Evolutionary conservation across 139 green algal genomes (phyloP), one percentile per base, ranked within the genome.

Genomic region (Chlamydomonas urium): DNA sequence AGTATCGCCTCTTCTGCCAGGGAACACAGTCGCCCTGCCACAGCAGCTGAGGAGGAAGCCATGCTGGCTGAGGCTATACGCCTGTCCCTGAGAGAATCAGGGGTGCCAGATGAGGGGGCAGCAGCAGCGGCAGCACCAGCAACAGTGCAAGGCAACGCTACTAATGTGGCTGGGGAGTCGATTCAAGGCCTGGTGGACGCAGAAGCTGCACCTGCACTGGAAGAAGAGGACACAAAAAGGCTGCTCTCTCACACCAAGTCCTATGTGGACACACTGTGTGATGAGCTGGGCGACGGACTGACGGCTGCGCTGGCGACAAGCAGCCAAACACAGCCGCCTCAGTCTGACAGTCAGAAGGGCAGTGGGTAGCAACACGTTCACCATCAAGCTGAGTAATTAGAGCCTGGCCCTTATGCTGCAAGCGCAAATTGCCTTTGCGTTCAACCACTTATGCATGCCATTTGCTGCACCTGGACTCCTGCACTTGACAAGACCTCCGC

Each of bases 11-110:
- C 59, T 6, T 14, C 21, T 38, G 59, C 28, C 8, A 28, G 28
- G 56, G n/a, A 19, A 29, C n/a, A 63, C n/a, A 63, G n/a, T 8
- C 28, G 59, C 24, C 28, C 29, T 6, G 10, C 5, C 21, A 47
- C 28, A 28, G 32, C 59, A 23, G 31, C 8, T 23, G 59, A 67
- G 59, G 59, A 67, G 28, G 32, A 67, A 19, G 59, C 10, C 29
- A 58, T 63, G 47, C 48, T 74, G 48, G 23, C 28, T 8, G 53
- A 29, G 48, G 67, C 67, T 34, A 65, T 74, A 21, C 48, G 26
- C 2, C 48, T 74, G 67, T 74, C 67, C 21, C 28, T 72, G 29
- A 17, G 4, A n/a, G 47, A 72, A 63, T n/a, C n/a, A n/a, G n/a
- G n/a, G n/a, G n/a, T n/a, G n/a, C n/a, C n/a, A n/a, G n/a, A n/a